Percentiles rank a stretch among this genome's conserved stretches.
phyloP scores from a whole-genome alignment of 257 asterid genomes.

The Lithospermum erythrorhizon region DNA sequence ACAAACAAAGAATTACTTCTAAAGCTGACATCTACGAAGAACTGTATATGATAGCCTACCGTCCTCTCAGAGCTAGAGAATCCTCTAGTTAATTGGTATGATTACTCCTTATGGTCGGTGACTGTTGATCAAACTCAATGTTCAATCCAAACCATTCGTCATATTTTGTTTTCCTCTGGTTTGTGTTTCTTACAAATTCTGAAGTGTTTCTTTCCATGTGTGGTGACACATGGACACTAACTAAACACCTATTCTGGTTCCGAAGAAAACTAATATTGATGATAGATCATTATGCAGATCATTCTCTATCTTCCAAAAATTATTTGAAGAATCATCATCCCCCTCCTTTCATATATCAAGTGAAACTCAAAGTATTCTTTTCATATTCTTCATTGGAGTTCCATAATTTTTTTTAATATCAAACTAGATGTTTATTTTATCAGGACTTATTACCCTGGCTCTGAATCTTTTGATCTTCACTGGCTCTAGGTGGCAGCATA shows the following conservation, averaged over 20 bases:
- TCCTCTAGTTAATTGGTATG: too few relatives aligned
- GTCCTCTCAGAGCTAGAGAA: too few relatives aligned
- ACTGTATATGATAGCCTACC: too few relatives aligned
- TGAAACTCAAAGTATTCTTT: neutral
- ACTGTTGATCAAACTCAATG: too few relatives aligned
- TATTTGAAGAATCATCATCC: neutral
- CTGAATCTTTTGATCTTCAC: neutral
- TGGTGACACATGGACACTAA: too few relatives aligned
- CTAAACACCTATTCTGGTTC: neutral
- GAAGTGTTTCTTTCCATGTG: too few relatives aligned
- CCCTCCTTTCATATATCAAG: neutral
- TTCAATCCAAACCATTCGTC: too few relatives aligned
- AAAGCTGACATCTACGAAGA: too few relatives aligned
- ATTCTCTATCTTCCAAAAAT: neutral
- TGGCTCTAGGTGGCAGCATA: conserved; percentile 75
- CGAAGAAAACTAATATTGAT: neutral
- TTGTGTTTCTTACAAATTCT: too few relatives aligned
- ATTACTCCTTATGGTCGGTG: too few relatives aligned
- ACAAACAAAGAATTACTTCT: too few relatives aligned
- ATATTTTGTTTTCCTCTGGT: too few relatives aligned
- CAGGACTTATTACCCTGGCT: neutral
- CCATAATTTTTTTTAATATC: neutral
- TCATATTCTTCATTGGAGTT: neutral
- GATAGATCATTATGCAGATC: neutral
- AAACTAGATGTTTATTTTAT: neutral